Conservation (phyloP, 495 filamentous ascomycete species). For the Pseudotulostoma volvatum region DNA sequence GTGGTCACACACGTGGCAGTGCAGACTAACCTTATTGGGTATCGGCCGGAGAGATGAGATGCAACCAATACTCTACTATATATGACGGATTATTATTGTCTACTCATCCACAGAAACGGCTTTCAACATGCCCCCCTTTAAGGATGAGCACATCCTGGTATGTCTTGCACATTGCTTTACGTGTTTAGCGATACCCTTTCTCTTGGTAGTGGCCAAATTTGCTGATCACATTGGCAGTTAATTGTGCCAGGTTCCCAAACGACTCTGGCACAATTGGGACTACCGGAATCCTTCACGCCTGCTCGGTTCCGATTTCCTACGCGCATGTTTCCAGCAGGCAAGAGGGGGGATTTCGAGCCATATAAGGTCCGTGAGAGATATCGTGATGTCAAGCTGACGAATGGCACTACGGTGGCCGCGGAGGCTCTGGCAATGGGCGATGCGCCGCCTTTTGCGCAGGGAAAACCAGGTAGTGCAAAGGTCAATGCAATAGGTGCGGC, state of each 20-base stretch:
- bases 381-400: constrained; percentile 34
- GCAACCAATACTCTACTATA: too few species aligned
- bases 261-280: constrained; percentile 84
- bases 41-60: too few species aligned
- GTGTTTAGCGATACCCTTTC: not conserved
- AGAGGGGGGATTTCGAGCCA: constrained; percentile 66
- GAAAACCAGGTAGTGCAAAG: constrained; percentile 7
- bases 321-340: constrained; percentile 81
- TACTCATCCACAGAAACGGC: too few species aligned
- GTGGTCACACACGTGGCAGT: too few species aligned
- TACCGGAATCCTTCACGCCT: constrained; percentile 80
- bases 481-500: not conserved
- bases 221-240: constrained; percentile 33
- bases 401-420: constrained; percentile 28
- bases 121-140: constrained; percentile 48
- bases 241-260: constrained; percentile 90
- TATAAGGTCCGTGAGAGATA: constrained; percentile 58
- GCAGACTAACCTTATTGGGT: too few species aligned
- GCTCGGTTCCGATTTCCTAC: constrained; percentile 67
- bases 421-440: constrained; percentile 36
- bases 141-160: constrained; percentile 64
- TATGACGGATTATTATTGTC: too few species aligned
- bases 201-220: constrained; percentile 1
- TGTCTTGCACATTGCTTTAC: constrained; percentile 7
- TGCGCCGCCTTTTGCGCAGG: constrained; percentile 8